Evolutionary conservation across 495 filamentous ascomycete species (phyloP).

Genomic region (Podospora conica): DNA sequence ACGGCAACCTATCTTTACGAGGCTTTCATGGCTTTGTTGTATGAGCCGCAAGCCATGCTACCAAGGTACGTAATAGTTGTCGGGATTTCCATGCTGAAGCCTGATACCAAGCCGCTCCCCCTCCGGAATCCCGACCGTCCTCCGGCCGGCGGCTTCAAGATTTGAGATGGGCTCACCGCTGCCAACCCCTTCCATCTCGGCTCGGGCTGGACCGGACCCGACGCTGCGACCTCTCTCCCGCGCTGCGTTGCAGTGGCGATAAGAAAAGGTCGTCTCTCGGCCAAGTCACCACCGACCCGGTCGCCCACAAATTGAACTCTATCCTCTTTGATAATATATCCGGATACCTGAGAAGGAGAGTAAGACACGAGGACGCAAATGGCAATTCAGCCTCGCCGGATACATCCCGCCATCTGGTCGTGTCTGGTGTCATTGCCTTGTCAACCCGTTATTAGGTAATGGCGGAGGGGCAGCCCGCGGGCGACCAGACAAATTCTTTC

Average conservation of each 20-base stretch:
- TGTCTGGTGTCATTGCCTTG: background rate
- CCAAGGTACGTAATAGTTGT: background rate
- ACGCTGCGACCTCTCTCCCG: background rate
- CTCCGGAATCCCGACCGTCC: background rate
- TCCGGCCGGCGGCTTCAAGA: background rate
- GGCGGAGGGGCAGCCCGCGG: background rate
- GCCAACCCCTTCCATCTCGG: background rate
- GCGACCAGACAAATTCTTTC: constrained; percentile 2
- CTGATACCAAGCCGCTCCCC: background rate
- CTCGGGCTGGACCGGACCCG: constrained; percentile 9
- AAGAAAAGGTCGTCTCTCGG: background rate
- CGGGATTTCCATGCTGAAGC: background rate
- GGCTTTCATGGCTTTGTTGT: background rate
- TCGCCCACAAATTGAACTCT: background rate
- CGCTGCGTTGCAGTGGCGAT: constrained; percentile 1
- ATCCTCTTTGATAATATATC: constrained; percentile 4
- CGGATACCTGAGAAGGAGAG: background rate
- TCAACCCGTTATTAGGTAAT: constrained; percentile 12
- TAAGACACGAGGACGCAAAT: background rate
- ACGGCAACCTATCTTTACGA: background rate
- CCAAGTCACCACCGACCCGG: background rate
- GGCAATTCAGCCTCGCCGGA: constrained; percentile 15
- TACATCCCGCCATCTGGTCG: constrained; percentile 6
- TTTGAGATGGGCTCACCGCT: background rate
- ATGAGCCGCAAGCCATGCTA: background rate